phyloP scores from a whole-genome alignment of 306 rosid genomes.

The Trifolium pratense region DNA sequence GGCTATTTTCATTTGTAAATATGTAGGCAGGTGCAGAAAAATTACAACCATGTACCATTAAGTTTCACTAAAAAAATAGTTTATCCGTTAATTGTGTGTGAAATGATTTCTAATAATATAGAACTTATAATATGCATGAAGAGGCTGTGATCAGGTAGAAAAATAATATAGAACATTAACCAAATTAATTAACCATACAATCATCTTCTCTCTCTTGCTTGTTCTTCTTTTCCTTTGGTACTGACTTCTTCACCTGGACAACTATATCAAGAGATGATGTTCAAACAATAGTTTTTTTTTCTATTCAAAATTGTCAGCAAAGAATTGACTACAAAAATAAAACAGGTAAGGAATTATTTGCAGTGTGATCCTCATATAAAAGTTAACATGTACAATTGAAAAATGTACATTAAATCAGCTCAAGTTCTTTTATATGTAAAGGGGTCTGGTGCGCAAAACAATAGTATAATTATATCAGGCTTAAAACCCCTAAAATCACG shows the following conservation, averaged over 20 bases:
- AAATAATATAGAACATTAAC: constrained; percentile 25
- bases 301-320: constrained; percentile 15
- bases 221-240: constrained; percentile 61
- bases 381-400: constrained; percentile 33
- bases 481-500: constrained; percentile 20
- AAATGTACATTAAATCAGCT: constrained; percentile 17
- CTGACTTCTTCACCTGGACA: constrained; percentile 57
- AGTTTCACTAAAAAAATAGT: too few relatives aligned
- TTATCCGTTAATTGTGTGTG: too few relatives aligned
- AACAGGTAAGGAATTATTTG: constrained; percentile 24
- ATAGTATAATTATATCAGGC: constrained; percentile 33
- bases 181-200: too few relatives aligned
- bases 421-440: not conserved
- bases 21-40: constrained; percentile 21
- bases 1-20: constrained; percentile 23
- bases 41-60: too few relatives aligned
- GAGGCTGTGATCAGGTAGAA: too few relatives aligned
- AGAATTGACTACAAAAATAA: constrained; percentile 37
- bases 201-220: too few relatives aligned
- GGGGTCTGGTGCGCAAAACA: too few relatives aligned
- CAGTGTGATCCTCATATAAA: constrained; percentile 32
- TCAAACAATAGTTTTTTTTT: constrained; percentile 20
- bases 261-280: constrained; percentile 55
- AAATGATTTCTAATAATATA: too few relatives aligned
- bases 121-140: too few relatives aligned